Evolutionary conservation across 345 rosid genomes (phyloP).

Genomic region (Theobroma cacao): DNA sequence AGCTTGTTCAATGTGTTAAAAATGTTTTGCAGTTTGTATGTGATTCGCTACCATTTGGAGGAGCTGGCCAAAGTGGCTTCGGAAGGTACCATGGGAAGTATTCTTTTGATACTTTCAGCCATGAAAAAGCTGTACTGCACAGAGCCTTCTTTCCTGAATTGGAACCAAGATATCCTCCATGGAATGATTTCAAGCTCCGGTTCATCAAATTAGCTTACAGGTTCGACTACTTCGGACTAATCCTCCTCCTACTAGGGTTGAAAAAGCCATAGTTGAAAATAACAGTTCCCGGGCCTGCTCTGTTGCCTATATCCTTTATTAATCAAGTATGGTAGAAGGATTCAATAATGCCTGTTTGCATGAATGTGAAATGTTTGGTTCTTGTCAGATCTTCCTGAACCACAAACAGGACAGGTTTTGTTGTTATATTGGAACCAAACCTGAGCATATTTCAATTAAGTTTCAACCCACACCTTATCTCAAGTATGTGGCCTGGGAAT

Average conservation of each 20-base stretch:
- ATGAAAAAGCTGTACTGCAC: constrained; percentile 74
- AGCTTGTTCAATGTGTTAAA: neutral
- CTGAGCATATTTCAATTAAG: too few species aligned
- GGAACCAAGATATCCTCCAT: constrained; percentile 43
- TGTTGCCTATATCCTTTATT: neutral
- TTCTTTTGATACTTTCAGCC: constrained; percentile 90
- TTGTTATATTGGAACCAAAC: too few species aligned
- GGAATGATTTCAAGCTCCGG: constrained; percentile 60
- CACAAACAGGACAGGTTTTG: too few species aligned
- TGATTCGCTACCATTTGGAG: constrained; percentile 82
- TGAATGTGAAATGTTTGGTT: too few species aligned
- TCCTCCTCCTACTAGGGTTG: constrained; percentile 57
- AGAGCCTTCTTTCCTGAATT: constrained; percentile 62
- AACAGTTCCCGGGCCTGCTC: neutral
- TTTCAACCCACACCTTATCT: too few species aligned
- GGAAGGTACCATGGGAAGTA: constrained; percentile 94
- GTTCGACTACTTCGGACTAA: constrained; percentile 48
- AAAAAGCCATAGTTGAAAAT: constrained; percentile 15
- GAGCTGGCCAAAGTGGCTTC: constrained; percentile 77
- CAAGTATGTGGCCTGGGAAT: too few species aligned
- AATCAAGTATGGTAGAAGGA: too few species aligned
- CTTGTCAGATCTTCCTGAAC: too few species aligned
- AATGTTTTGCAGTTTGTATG: constrained; percentile 49
- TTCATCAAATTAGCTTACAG: constrained; percentile 55
- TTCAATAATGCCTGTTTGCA: too few species aligned